Evolutionary conservation across 2,329 filamentous ascomycete genomes (phyloP), one percentile per base, ranked within the genome.

Genomic region (Fusarium sp.): DNA sequence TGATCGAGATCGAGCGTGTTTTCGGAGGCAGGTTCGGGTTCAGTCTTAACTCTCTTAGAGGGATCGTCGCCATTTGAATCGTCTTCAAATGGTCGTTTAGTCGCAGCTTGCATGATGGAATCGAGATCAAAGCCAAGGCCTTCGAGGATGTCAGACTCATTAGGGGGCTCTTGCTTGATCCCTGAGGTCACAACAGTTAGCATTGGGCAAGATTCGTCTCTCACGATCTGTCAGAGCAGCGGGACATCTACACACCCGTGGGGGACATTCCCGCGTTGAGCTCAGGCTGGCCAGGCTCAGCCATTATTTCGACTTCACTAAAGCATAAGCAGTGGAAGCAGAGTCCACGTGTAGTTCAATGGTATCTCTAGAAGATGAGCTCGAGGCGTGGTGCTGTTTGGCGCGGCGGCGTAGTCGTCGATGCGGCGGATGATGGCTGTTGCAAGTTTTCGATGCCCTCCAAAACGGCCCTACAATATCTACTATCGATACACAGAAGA

Each of bases 151-250:
- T 79, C 78, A 15, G 77, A 73, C 67, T 83, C 81, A 69, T 83
- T 77, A 64, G 81, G 78, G 15, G 77, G 76, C 68, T 83, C 81
- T 71, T 82, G 78, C 70, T 83, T 83, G 63, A 83, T 82, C 66
- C 77, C 81, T 80, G 70, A 52, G 50, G 57, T 64, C 67, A 54
- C 37, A 42, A n/a, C 33, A 48, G 74, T 81, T 70, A 81, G 78
- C 57, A 71, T 64, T 53, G 37, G 57, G 52, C 54, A 58, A 64
- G 44, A 33, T 46, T 42, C 64, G 57, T 46, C 60, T 60, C 23
- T 59, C 50, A 38, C 64, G 57, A 67, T 61, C 37, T 48, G 54
- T 57, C 61, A 66, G 55, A 41, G 64, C 55, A 67, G 55, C 45
- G 61, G 60, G 49, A 68, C 54, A 61, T 49, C 35, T 65, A 75